phyloP scores from a whole-genome alignment of 306 rosid genomes.

The Comarum palustre region DNA sequence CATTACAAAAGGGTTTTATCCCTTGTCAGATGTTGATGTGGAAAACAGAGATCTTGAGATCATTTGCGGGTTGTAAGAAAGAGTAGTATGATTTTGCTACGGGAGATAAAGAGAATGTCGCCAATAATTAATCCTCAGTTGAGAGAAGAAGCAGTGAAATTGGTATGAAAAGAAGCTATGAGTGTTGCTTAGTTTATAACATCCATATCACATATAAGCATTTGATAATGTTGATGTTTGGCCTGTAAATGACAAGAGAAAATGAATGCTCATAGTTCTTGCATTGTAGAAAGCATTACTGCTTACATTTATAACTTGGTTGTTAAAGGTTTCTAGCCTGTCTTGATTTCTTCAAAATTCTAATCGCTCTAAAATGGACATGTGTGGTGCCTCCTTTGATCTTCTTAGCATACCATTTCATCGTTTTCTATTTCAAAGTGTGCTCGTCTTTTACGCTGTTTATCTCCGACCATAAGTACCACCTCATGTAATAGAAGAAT shows the following conservation, averaged over 20 bases:
- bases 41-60: slow-evolving; percentile 6
- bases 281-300: background rate
- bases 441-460: background rate
- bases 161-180: too few species aligned
- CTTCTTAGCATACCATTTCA: background rate
- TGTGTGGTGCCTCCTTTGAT: background rate
- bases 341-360: background rate
- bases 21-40: background rate
- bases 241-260: background rate
- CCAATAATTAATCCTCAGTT: slow-evolving; percentile 33
- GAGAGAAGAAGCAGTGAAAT: slow-evolving; percentile 37
- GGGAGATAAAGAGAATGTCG: slow-evolving; percentile 33
- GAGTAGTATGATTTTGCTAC: slow-evolving; percentile 41
- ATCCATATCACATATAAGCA: background rate
- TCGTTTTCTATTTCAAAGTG: background rate
- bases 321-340: background rate
- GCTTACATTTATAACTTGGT: background rate
- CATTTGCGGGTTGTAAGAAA: slow-evolving; percentile 32
- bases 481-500: background rate
- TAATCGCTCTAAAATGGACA: background rate
- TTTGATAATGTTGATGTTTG: background rate
- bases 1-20: slow-evolving; percentile 31
- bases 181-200: background rate
- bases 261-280: background rate
- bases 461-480: background rate